Evolutionary conservation across 2,329 filamentous ascomycete species (phyloP), one percentile per base, ranked within the genome.

Genomic region (Bipolaris bicolor): DNA sequence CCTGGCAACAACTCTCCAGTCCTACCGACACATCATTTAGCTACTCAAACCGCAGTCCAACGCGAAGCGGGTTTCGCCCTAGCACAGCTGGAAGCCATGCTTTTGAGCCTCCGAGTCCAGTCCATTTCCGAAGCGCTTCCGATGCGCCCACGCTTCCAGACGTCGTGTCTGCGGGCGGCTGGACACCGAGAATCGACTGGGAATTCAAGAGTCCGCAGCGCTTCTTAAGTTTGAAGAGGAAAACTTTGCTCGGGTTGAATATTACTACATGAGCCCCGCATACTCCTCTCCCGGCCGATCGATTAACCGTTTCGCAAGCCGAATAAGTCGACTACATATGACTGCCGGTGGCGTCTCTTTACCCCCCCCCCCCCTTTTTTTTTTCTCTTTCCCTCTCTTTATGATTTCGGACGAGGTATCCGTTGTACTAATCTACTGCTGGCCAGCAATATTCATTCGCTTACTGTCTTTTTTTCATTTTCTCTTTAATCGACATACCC

Each of bases 141-240:
- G 59, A 45, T 3, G 62, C 64, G 22, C 66, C 66, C 10, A 65
- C 61, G 43, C 45, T 68, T 15, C 46, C 62, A n/a, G 59, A 68
- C n/a, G 61, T 64, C 6, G 44, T 67, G 16, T 44, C 52, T 22
- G 60, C 62, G 24, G 60, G 52, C 2, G 47, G 50, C 9, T 68
- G 65, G 65, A 67, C 62, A 41, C 64, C 65, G 0, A 60, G 58
- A 16, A 49, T 68, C 34, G 58, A 68, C 7, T 68, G 64, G 62
- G 65, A 65, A 26, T 49, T 67, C 46, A 56, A 46, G 20, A 67
- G 56, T 18, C 65, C 65, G 7, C 49, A 57, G 13, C 45, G 65
- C 1, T 68, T 68, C 22, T 34, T 63, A 43, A 67, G 64, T 16
- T 48, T 68, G 49, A 68, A 65, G 54, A 63, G 59, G 43, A 60